Evolutionary conservation across 179 eudicot species (phyloP), one percentile per base, ranked within the genome.

Genomic region (Amaranthus tricolor): DNA sequence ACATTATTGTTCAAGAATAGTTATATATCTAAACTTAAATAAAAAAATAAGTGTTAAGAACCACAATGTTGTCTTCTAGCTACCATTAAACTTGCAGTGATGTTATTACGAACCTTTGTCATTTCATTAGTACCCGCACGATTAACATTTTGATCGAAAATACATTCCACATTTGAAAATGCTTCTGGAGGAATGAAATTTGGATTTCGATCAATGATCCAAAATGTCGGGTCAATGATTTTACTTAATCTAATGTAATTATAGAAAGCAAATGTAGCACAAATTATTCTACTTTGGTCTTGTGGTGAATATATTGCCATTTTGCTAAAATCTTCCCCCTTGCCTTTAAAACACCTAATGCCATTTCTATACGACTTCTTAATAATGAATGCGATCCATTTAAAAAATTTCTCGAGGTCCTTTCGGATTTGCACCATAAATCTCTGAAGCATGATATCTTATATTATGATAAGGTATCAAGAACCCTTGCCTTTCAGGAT

Each of bases 331-430:
- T 70, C 17, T 49, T 73, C 71, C 74, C 70, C 58, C 59, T 20
- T 47, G 65, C 68, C 21, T 80, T 80, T 5, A 76, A 54, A 47
- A 80, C 61, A 15, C 68, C 69, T 58, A 80, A 63, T 0, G 76
- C 49, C n/a, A 68, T 66, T 13, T 80, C 73, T 47, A 80, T 75
- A 45, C 74, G 67, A 76, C 72, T 70, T 61, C 75, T 31, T 17
- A 79, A 62, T 4, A 70, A 68, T 11, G 71, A 79, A 55, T 74
- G 75, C 6, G 55, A 49, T 13, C 59, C 54, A 48, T 80, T 80
- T n/a, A n/a, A 40, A 74, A 75, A 4, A 71, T 31, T 61, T 80
- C 77, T 48, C 24, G 51, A 43, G 44, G 8, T 7, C 71, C 75
- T 55, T 44, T 62, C 1, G 75, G 67, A 74, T 17, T 15, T 12